These are phyloP conservation scores for Citrullus amarus DNA, from an alignment of 306 rosid species.

Conservation along the genomic window DNA sequence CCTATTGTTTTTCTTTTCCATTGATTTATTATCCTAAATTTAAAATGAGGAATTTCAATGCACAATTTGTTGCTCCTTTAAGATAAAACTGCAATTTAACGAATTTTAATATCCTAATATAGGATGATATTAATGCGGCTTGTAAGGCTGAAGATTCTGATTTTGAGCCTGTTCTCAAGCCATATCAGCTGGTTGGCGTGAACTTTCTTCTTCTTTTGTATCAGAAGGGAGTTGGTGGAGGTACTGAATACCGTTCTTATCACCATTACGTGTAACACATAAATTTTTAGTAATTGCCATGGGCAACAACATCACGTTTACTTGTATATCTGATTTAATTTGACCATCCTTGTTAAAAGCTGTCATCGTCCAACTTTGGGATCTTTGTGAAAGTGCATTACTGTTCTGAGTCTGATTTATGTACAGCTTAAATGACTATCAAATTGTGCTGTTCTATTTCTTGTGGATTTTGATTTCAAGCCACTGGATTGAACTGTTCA, in stretches of 20 bases:
- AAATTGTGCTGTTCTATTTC: neutral
- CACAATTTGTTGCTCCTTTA: neutral
- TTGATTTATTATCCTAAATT: neutral
- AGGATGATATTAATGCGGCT: conserved; percentile 86
- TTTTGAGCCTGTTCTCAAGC: conserved; percentile 84
- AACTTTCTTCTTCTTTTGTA: conserved; percentile 81
- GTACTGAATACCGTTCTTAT: conserved; percentile 19
- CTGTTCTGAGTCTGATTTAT: neutral
- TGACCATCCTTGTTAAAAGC: neutral
- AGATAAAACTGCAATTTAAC: neutral
- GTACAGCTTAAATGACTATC: neutral
- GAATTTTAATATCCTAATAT: neutral
- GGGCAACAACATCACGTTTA: conserved; percentile 5
- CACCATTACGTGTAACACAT: neutral
- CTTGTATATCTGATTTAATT: conserved; percentile 1
- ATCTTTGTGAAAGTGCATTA: neutral
- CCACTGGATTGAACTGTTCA: neutral
- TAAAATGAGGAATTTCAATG: neutral
- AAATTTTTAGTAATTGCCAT: neutral
- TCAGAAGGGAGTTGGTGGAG: conserved; percentile 89
- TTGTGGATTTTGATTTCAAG: neutral
- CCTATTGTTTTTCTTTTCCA: neutral
- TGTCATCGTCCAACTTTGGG: neutral
- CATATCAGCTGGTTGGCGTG: conserved; percentile 89
- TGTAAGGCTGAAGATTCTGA: conserved; percentile 66